Evolutionary conservation across 1,284 basidiomycete species (phyloP).

Genomic region (Rhodotorula sp.): DNA sequence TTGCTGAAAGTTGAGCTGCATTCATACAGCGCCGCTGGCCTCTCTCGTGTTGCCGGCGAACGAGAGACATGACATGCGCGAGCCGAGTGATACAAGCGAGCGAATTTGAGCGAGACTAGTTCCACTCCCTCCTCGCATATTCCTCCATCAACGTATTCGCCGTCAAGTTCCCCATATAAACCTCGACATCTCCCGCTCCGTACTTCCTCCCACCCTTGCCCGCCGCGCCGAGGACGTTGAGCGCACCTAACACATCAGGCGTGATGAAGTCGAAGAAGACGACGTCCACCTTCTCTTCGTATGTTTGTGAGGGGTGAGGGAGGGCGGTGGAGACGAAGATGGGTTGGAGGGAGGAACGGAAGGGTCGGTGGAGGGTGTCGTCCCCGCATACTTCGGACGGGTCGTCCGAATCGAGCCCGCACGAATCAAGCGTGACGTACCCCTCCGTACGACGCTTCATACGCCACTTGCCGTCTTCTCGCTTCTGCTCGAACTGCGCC

Average conservation of each 20-base stretch:
- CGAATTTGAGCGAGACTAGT: not conserved
- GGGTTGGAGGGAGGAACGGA: conserved; percentile 40
- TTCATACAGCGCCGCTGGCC: not conserved
- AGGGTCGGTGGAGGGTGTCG: conserved; percentile 43
- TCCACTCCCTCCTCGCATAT: conserved; percentile 35
- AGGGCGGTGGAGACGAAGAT: conserved; percentile 41
- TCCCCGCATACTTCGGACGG: conserved; percentile 36
- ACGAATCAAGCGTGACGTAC: conserved; percentile 43
- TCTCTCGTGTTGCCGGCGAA: not conserved
- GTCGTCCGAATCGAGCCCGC: conserved; percentile 22
- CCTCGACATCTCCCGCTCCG: conserved; percentile 24
- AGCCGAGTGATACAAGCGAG: no score
- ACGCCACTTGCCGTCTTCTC: not conserved
- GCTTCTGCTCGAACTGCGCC: not conserved
- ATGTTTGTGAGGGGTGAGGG: not conserved
- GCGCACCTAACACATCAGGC: conserved; percentile 36
- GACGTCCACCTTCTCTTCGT: conserved; percentile 32
- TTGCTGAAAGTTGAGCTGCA: not conserved
- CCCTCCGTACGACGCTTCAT: conserved; percentile 26
- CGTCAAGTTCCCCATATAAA: conserved; percentile 25
- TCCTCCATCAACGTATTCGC: conserved; percentile 38
- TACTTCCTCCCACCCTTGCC: conserved; percentile 15
- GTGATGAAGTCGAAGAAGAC: conserved; percentile 44
- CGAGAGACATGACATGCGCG: no score
- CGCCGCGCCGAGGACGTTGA: conserved; percentile 32